A percentile compares a stretch with the other conserved stretches of the same genome.
Evolutionary conservation across 176 grass and related monocot species (phyloP).

Genomic region (Zoysia japonica): DNA sequence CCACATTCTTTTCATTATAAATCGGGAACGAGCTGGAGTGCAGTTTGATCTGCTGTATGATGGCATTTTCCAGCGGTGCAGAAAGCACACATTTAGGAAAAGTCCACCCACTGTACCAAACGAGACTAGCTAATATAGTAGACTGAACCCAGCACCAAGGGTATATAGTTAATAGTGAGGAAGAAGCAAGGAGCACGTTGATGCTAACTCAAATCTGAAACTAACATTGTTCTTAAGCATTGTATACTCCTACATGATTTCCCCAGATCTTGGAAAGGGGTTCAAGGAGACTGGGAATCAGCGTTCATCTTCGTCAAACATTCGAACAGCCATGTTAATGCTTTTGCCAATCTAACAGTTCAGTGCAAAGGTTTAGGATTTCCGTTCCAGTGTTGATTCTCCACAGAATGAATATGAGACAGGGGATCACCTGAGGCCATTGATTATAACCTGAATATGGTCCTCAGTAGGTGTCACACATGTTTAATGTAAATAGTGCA

Average conservation of each 20-base stretch:
- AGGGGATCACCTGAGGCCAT: not conserved
- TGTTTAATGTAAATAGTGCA: not conserved
- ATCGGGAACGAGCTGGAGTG: conserved; percentile 91
- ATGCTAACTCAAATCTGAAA: conserved; percentile 14
- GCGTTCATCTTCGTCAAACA: not conserved
- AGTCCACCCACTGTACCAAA: conserved; percentile 62
- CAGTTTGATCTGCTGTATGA: conserved; percentile 96
- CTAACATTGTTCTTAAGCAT: conserved; percentile 31
- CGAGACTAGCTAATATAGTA: conserved; percentile 55
- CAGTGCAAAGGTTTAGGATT: not conserved
- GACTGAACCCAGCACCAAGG: conserved; percentile 9
- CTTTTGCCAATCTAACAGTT: not conserved
- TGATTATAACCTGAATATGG: not conserved
- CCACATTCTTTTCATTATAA: conserved; percentile 97
- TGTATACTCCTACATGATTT: not conserved
- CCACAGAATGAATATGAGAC: not conserved
- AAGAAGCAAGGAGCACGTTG: conserved; percentile 23
- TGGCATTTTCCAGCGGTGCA: conserved; percentile 90
- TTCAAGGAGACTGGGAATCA: not conserved
- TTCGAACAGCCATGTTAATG: too few species aligned
- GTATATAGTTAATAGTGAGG: conserved; percentile 38
- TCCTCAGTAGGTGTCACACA: not conserved
- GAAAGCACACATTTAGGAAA: conserved; percentile 73
- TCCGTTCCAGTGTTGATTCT: conserved; percentile 3
- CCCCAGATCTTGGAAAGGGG: conserved; percentile 5